Evolutionary conservation across 768 basidiomycete genomes (phyloP).

Genomic region (Tulasnella sp.): DNA sequence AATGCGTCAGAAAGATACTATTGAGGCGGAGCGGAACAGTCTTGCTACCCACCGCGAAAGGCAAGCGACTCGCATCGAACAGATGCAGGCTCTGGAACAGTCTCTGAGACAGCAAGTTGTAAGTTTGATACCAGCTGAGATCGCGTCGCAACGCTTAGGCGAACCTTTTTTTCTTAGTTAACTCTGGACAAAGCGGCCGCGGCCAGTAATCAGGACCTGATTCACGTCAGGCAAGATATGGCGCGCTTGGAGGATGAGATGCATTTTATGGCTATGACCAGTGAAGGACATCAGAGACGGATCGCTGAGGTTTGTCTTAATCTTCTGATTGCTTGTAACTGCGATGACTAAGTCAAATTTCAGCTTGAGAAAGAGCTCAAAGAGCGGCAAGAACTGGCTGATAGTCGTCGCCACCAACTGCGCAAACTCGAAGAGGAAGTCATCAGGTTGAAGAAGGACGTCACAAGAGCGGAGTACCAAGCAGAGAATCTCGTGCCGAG

Average conservation of each 20-base stretch:
- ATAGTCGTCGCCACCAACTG: constrained; percentile 11
- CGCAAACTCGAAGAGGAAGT: constrained; percentile 48
- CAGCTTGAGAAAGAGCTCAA: neutral
- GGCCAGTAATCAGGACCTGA: neutral
- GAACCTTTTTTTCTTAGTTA: constrained; percentile 35
- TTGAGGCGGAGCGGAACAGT: constrained; percentile 70
- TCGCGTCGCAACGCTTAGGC: neutral
- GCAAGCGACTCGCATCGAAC: constrained; percentile 62
- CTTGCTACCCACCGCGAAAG: constrained; percentile 55
- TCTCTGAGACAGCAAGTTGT: constrained; percentile 59
- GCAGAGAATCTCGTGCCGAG: constrained; percentile 31
- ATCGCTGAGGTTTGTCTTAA: neutral
- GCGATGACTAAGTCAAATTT: neutral
- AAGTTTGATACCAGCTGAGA: constrained; percentile 35
- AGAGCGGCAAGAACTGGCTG: constrained; percentile 8
- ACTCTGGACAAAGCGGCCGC: constrained; percentile 49
- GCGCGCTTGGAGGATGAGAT: neutral
- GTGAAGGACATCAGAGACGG: constrained; percentile 14
- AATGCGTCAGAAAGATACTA: constrained; percentile 83
- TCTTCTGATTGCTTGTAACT: neutral
- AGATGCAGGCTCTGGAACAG: constrained; percentile 60
- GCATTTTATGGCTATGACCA: neutral
- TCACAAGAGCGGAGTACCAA: constrained; percentile 52
- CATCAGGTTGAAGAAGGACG: constrained; percentile 48
- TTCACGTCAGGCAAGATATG: neutral